Evolutionary conservation across 805 yeast species (phyloP).

Genomic region (Tetrapisispora pingtungensis): DNA sequence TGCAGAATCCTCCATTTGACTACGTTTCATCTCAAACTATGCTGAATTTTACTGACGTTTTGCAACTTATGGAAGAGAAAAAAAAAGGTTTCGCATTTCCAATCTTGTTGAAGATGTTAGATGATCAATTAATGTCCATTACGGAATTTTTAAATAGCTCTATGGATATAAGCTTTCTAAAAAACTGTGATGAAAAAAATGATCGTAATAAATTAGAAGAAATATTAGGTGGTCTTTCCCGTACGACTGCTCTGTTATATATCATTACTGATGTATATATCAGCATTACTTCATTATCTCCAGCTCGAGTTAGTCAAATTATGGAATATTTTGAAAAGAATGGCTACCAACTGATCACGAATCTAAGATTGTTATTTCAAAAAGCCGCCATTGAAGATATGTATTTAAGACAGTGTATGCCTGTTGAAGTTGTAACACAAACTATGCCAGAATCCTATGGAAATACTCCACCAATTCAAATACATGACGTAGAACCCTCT

Average conservation of each 20-base stretch:
- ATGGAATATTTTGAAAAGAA: constrained; percentile 18
- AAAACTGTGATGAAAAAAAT: constrained; percentile 10
- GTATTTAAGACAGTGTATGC: constrained; percentile 38
- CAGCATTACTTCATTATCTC: constrained; percentile 41
- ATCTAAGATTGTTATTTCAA: constrained; percentile 38
- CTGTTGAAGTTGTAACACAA: constrained; percentile 34
- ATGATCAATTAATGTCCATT: constrained; percentile 25
- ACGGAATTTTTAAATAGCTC: constrained; percentile 19
- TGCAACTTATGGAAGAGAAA: constrained; percentile 49
- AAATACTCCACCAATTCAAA: constrained; percentile 33
- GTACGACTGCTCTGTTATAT: constrained; percentile 36
- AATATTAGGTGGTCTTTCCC: constrained; percentile 21
- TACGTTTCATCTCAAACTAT: constrained; percentile 45
- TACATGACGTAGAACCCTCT: constrained; percentile 36
- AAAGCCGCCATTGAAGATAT: constrained; percentile 51
- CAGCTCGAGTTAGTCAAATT: constrained; percentile 32
- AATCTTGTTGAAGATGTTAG: constrained; percentile 28
- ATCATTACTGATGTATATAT: constrained; percentile 48
- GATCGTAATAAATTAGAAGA: constrained; percentile 10
- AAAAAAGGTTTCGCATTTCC: constrained; percentile 39
- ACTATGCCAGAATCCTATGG: constrained; percentile 32
- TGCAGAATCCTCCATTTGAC: constrained; percentile 53
- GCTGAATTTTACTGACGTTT: constrained; percentile 42
- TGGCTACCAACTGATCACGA: constrained; percentile 34
- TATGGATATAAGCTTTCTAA: constrained; percentile 20